phyloP scores from a whole-genome alignment of 768 basidiomycete genomes.

The Aureoboletus auriporus region DNA sequence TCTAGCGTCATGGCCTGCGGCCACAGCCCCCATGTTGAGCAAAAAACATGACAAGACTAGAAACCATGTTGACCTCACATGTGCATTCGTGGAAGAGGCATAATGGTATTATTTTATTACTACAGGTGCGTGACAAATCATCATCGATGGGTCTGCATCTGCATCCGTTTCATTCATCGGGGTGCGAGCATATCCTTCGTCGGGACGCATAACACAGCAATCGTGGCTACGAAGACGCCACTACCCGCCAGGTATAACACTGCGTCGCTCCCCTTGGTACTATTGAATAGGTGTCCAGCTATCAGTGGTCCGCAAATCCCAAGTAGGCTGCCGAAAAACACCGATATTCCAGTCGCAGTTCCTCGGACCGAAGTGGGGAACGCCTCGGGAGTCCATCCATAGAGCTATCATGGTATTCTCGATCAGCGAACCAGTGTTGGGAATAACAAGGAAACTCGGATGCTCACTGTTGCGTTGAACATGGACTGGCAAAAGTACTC shows the following conservation, averaged over 20 bases:
- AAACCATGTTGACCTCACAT: too few relatives aligned
- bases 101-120: too few relatives aligned
- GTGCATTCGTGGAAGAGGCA: too few relatives aligned
- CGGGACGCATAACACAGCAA: slow-evolving; percentile 6
- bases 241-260: slow-evolving; percentile 13
- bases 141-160: too few relatives aligned
- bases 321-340: slow-evolving; percentile 3
- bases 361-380: slow-evolving; percentile 13
- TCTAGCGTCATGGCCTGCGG: too few relatives aligned
- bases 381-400: slow-evolving; percentile 15
- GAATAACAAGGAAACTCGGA: neutral
- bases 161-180: neutral
- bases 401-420: slow-evolving; percentile 2
- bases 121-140: too few relatives aligned
- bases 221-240: slow-evolving; percentile 8
- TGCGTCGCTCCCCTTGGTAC: neutral
- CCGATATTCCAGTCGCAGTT: slow-evolving; percentile 7
- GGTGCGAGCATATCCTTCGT: slow-evolving; percentile 12
- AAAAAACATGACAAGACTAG: too few relatives aligned
- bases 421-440: neutral
- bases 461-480: slow-evolving; percentile 8
- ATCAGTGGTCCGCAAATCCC: slow-evolving; percentile 1
- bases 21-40: too few relatives aligned
- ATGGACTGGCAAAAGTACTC: slow-evolving; percentile 9
- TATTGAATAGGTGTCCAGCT: slow-evolving; percentile 3